Evolutionary conservation across 495 filamentous ascomycete species (phyloP), one percentile per base, ranked within the genome.

Genomic region (Penicillium lividum): DNA sequence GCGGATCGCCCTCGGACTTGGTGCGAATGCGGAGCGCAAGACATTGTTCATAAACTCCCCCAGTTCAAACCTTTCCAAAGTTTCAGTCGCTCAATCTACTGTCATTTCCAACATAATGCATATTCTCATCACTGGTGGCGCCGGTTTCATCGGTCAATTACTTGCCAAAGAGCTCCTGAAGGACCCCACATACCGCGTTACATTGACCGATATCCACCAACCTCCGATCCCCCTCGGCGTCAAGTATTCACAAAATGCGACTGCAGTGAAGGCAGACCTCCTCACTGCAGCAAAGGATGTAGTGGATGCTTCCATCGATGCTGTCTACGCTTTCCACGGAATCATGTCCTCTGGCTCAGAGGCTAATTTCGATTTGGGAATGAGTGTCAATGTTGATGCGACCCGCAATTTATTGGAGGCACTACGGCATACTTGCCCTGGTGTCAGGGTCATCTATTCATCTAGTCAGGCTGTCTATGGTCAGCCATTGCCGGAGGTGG

Each of bases 301-400:
- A 16, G 74, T 89, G 15, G 62, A 73, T 15, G 64, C 69, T 10
- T 80, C 77, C 10, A 73, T 90, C 0, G 77, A 84, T 59, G 86
- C 84, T 31, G 80, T 88, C 66, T 91, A 88, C 73, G 74, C 89
- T 64, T 86, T 92, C 77, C 89, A 92, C 77, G 89, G 89, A 50
- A 89, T 92, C 74, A 91, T 92, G 89, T 89, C 86, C 6, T 83
- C 84, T 13, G 87, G 86, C 29, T 82, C 83, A 31, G 89, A 92
- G 71, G 82, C 83, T 54, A 79, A 92, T 71, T 86, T 88, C 67
- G 86, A 89, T 30, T 78, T 88, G 7, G 88, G 87, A 25, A 82
- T 89, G 69, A 70, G 68, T 40, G 87, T 90, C 36, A 92, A 92
- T 72, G 75, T 92, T 31, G 81, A 90, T 63, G 84, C 84, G 16